phyloP scores from a whole-genome alignment of 768 basidiomycete species.

The Suillus occidentalis region DNA sequence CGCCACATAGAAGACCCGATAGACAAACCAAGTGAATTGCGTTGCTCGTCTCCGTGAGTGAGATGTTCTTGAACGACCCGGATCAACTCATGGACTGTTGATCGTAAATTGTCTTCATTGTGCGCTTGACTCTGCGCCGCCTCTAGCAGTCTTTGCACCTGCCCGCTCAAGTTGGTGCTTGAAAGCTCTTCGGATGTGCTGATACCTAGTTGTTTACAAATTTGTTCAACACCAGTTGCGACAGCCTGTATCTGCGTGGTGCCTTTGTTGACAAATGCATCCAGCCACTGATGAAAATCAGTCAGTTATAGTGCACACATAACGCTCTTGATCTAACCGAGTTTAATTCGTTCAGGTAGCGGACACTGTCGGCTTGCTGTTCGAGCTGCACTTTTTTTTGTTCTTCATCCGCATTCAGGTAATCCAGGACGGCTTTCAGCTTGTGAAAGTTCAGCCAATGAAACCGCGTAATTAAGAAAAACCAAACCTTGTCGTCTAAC shows the following conservation, averaged over 20 bases:
- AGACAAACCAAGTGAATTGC: slow-evolving; percentile 38
- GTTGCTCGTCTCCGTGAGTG: slow-evolving; percentile 38
- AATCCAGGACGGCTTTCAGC: slow-evolving; percentile 45
- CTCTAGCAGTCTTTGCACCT: slow-evolving; percentile 37
- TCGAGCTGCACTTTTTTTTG: slow-evolving; percentile 52
- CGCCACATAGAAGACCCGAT: slow-evolving; percentile 5
- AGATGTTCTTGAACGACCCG: slow-evolving; percentile 43
- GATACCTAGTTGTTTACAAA: slow-evolving; percentile 55
- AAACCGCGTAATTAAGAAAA: neutral
- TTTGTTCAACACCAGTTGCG: slow-evolving; percentile 55
- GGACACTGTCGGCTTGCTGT: slow-evolving; percentile 72
- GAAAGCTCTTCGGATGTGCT: slow-evolving; percentile 20
- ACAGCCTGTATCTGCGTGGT: slow-evolving; percentile 68
- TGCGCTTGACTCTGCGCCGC: slow-evolving; percentile 33
- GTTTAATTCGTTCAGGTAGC: slow-evolving; percentile 80
- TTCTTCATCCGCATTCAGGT: slow-evolving; percentile 48
- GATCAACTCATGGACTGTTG: slow-evolving; percentile 37
- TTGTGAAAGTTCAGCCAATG: slow-evolving; percentile 15
- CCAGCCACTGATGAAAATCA: slow-evolving; percentile 62
- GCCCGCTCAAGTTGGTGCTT: slow-evolving; percentile 12
- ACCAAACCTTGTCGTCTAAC: slow-evolving; percentile 22
- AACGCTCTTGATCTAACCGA: slow-evolving; percentile 41
- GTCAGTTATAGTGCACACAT: neutral
- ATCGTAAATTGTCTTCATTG: slow-evolving; percentile 30
- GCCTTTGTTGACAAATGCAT: slow-evolving; percentile 77